Percentiles rank a stretch among this genome's conserved stretches.
These are phyloP conservation scores for Colletotrichum camelliae DNA, from an alignment of 2,329 filamentous ascomycete species.

Conservation along the genomic window DNA sequence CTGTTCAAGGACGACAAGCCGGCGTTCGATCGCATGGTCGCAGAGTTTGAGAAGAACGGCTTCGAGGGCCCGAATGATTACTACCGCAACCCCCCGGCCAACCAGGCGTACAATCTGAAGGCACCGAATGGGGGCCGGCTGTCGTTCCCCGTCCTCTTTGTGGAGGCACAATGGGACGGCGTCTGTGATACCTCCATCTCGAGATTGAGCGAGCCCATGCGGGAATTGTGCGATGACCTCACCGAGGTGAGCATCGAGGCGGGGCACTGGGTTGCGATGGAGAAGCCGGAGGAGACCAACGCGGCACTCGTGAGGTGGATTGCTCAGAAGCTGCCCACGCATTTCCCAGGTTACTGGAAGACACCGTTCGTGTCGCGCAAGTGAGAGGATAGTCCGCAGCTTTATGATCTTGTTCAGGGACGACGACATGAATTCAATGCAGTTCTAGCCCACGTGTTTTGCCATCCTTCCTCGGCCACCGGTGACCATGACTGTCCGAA, in stretches of 20 bases:
- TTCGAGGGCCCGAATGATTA: slow-evolving; percentile 54
- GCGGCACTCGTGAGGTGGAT: slow-evolving; percentile 29
- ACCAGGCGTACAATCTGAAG: slow-evolving; percentile 39
- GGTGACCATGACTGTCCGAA: background rate
- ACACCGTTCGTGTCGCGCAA: background rate
- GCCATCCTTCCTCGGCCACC: background rate
- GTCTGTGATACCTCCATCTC: slow-evolving; percentile 39
- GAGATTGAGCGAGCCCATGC: slow-evolving; percentile 37
- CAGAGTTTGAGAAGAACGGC: slow-evolving; percentile 89
- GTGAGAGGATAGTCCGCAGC: background rate
- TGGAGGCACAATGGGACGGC: slow-evolving; percentile 41
- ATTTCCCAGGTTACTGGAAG: slow-evolving; percentile 17
- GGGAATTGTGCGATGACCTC: slow-evolving; percentile 39
- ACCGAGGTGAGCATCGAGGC: slow-evolving; percentile 38
- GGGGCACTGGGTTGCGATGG: slow-evolving; percentile 40
- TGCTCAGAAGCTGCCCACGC: slow-evolving; percentile 23
- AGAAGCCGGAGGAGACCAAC: slow-evolving; percentile 28
- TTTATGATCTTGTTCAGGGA: background rate
- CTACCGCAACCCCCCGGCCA: slow-evolving; percentile 48
- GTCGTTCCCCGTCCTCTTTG: slow-evolving; percentile 37
- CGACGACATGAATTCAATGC: background rate
- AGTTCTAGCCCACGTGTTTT: background rate
- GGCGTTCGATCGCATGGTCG: slow-evolving; percentile 76
- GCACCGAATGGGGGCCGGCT: slow-evolving; percentile 34
- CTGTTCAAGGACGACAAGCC: background rate